Evolutionary conservation across 1,284 basidiomycete genomes (phyloP), one percentile per base, ranked within the genome.

Genomic region (Microstroma glucosiphilum): DNA sequence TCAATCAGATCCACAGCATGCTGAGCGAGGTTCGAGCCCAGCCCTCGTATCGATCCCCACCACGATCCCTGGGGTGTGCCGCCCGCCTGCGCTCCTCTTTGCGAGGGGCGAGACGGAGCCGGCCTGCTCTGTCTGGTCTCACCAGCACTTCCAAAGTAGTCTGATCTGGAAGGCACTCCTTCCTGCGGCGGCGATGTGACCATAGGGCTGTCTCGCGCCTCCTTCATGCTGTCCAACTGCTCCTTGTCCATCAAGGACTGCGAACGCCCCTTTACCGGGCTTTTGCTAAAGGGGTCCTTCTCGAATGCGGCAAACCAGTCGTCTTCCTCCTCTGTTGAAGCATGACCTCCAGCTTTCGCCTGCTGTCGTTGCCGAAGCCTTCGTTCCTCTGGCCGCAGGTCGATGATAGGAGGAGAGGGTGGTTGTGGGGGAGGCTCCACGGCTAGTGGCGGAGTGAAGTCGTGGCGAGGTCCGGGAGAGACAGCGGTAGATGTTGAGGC

Each of bases 351-450:
- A 12, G 40, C 60, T 37, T 19, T 46, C 21, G 40, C 19, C 26
- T 60, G 43, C 25, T 54, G 21, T 6, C 51, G 48, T 8, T 53
- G 59, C 40, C 70, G 67, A 12, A 78, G 65, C 61, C 71, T 69
- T 56, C 64, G 64, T 57, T 78, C 75, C 9, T 75, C 69, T 6
- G 65, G 65, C 6, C 76, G 69, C 23, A 78, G 69, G 60, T 78
- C 77, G 41, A 78, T 71, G 55, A 75, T 70, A 15, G 69, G 69
- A 8, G 71, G 75, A 7, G 71, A 73, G 13, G 73, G 73, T 0
- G 26, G 40, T 9, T 46, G 19, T 12, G 19, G 48, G 25, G 56
- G 25, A 8, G 41, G 30, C 19, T 15, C 43, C 17, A 40, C n/a
- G 25, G 26, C n/a, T 3, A 25, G n/a, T 21, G 51, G 51, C 21